These are phyloP conservation scores for Clausena lansium DNA, from an alignment of 345 rosid genomes.

Conservation along the genomic window DNA sequence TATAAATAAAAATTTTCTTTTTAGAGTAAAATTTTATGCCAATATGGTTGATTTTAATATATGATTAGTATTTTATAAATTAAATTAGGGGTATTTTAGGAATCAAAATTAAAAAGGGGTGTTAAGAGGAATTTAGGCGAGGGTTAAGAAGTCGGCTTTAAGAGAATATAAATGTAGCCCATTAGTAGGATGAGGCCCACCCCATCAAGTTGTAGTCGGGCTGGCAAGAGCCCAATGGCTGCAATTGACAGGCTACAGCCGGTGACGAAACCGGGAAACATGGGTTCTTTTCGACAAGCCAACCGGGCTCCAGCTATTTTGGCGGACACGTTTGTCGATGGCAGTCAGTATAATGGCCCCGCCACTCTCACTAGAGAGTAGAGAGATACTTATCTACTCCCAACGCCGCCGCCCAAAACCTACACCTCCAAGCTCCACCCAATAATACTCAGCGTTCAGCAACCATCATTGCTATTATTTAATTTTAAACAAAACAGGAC, in stretches of 20 bases:
- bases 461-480: no score
- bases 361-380: background rate
- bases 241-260: background rate
- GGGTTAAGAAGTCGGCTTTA: no score
- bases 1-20: no score
- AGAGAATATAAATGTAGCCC: background rate
- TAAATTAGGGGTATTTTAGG: no score
- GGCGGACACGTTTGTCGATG: slow-evolving; percentile 4
- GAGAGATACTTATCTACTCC: background rate
- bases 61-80: no score
- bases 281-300: background rate
- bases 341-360: slow-evolving; percentile 9
- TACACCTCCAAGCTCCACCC: background rate
- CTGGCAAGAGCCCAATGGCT: background rate
- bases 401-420: background rate
- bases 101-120: no score
- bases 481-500: no score
- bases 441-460: no score
- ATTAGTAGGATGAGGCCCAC: background rate
- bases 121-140: no score
- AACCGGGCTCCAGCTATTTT: slow-evolving; percentile 14
- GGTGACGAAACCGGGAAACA: background rate
- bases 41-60: no score
- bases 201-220: background rate
- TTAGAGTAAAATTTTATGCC: no score